These are phyloP conservation scores for Naganishia vishniacii DNA, from an alignment of 768 basidiomycete species.

Conservation along the genomic window DNA sequence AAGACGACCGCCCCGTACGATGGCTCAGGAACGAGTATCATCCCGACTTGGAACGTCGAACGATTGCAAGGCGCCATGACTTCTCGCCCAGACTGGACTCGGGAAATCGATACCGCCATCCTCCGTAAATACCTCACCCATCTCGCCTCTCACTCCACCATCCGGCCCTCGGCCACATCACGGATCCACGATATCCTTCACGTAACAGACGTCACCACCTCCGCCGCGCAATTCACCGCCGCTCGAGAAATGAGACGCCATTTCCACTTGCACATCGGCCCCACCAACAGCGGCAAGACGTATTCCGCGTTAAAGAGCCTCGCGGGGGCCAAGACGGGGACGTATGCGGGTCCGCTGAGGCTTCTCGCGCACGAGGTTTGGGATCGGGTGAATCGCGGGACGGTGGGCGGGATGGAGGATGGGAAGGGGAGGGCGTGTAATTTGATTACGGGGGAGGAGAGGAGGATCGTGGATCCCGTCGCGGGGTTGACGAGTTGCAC, in stretches of 20 bases:
- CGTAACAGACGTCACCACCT: constrained; percentile 37
- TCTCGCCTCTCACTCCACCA: background rate
- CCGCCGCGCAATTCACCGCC: constrained; percentile 34
- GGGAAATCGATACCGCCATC: constrained; percentile 34
- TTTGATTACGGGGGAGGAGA: constrained; percentile 86
- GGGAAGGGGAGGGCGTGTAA: constrained; percentile 69
- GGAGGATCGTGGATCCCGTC: constrained; percentile 59
- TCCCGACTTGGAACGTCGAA: constrained; percentile 31
- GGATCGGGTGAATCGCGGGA: constrained; percentile 81
- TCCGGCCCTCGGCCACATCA: constrained; percentile 13
- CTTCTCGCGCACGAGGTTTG: constrained; percentile 93
- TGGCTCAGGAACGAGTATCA: background rate
- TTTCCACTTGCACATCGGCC: constrained; percentile 91
- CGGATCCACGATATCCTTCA: constrained; percentile 28
- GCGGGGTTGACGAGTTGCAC: constrained; percentile 72
- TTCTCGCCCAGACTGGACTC: constrained; percentile 30
- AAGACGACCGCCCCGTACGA: background rate
- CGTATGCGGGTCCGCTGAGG: constrained; percentile 86
- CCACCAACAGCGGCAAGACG: constrained; percentile 96
- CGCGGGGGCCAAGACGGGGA: constrained; percentile 64
- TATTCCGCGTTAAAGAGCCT: constrained; percentile 85
- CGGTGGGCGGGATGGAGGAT: constrained; percentile 64
- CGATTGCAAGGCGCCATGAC: constrained; percentile 30
- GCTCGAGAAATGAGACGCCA: constrained; percentile 66
- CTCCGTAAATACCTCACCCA: constrained; percentile 34